Percentiles rank a stretch among this genome's conserved stretches.
Conservation (phyloP, 495 filamentous ascomycete species). For the Hyaloscypha bicolor region DNA sequence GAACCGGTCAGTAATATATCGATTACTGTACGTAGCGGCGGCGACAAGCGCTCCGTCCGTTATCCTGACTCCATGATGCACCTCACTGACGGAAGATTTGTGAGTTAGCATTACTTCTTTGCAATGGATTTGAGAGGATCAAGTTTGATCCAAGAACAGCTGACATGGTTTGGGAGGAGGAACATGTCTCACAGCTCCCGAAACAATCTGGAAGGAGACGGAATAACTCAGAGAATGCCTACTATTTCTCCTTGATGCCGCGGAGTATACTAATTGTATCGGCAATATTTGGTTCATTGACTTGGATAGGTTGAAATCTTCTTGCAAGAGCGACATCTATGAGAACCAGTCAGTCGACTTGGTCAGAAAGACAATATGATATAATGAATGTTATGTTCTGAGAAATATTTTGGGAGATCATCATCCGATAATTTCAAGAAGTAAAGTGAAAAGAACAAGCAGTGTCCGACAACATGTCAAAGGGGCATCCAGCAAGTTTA, state of each 20-base stretch:
- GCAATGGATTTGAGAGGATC: no score
- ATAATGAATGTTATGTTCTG: background rate
- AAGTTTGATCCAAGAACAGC: no score
- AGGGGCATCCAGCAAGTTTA: no score
- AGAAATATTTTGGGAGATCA: no score
- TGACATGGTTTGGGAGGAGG: no score
- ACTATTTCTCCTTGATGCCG: constrained; percentile 92
- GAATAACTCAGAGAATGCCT: no score
- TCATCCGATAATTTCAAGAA: no score
- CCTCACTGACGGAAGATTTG: constrained; percentile 50
- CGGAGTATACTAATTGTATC: constrained; percentile 95
- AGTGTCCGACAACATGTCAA: no score
- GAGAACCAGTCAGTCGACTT: constrained; percentile 12
- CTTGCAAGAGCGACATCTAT: constrained; percentile 84
- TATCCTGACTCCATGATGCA: constrained; percentile 93
- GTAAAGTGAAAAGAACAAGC: no score
- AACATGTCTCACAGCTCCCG: no score
- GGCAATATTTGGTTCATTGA: constrained; percentile 84
- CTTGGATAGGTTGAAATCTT: constrained; percentile 89
- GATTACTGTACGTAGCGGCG: constrained; percentile 88
- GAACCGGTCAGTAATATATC: constrained; percentile 95
- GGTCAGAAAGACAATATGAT: background rate
- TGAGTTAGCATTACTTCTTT: no score
- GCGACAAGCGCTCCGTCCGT: constrained; percentile 91
- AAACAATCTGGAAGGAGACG: no score